Base-by-base conservation (phyloP, 2,329 filamentous ascomycete species). In the Albifimbria verrucaria region DNA sequence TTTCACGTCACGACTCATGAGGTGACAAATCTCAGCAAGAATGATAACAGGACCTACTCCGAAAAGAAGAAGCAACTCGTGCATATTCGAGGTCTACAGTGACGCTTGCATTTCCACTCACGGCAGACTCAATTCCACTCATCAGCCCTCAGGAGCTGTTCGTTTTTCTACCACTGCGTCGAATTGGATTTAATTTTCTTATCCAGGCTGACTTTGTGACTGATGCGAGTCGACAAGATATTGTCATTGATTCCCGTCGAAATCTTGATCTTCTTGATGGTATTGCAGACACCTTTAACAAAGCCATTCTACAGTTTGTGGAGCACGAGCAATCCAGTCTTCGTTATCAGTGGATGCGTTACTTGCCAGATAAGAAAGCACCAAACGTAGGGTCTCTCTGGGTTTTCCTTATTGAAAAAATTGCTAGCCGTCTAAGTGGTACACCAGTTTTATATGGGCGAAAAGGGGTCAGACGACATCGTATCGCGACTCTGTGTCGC, bases 131-230 rank as follows among this genome's bases (percentile, higher is more conserved):
- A 0, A 23, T 52, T 0, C 77, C 77, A 0, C 48, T 76, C 3
- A 53, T 74, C 5, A 58, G 73, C 26, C 57, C 62, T 7, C 76
- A 80, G 49, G 59, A 73, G 7, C 53, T 78, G 0, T 80, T 74
- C 59, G 72, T 70, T 0, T 80, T 80, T 55, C 57, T 79, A 0
- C 78, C 77, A 0, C 61, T 79, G n/a, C 62, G 70, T 0, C 57
- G 62, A 4, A 63, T 69, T 43, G 74, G 72, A 1, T 78, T 78
- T 59, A 75, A 72, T 41, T 80, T 81, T 43, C 58, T 80, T 2
- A 75, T 81, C 11, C 77, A 81, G 9, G 67, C 74, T 7, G 77
- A 81, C 55, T 81, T 80, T 51, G 74, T 76, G 39, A 78, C 73
- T 0, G 59, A 71, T 17, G 76, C 74, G 3, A 77, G 65, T 55